Percentiles rank a stretch among this genome's conserved stretches.
These are phyloP conservation scores for Alternaria tenuissima DNA, from an alignment of 2,329 filamentous ascomycete genomes.

Conservation along the genomic window DNA sequence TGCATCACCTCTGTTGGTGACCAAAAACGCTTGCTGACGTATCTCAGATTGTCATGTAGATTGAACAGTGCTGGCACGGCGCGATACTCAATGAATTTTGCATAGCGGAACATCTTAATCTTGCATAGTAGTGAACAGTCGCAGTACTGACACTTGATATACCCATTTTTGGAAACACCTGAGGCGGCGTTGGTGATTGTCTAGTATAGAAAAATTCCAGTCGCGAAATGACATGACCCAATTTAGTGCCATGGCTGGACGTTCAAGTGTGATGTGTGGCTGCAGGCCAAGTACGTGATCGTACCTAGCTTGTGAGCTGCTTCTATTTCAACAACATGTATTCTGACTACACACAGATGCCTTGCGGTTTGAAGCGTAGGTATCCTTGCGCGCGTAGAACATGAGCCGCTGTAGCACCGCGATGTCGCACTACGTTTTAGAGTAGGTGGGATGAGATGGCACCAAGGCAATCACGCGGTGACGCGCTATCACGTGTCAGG, in stretches of 20 bases:
- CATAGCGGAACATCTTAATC: conserved; percentile 30
- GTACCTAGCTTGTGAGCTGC: neutral
- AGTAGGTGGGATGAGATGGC: neutral
- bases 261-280: neutral
- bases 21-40: conserved; percentile 15
- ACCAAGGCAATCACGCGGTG: neutral
- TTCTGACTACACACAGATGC: too few species aligned
- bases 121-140: conserved; percentile 20
- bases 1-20: neutral
- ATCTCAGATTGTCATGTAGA: conserved; percentile 41
- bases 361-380: too few species aligned
- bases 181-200: neutral
- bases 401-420: neutral
- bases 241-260: neutral
- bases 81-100: conserved; percentile 13
- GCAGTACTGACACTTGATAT: conserved; percentile 19
- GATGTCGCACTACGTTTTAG: neutral
- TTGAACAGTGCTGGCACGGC: neutral
- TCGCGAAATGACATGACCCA: neutral
- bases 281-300: neutral
- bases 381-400: too few species aligned
- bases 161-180: conserved; percentile 9
- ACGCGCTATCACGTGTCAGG: conserved; percentile 27
- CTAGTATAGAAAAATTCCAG: conserved; percentile 12
- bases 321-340: too few species aligned